These are phyloP conservation scores for Rhodotorula mucilaginosa DNA, from an alignment of 1,284 basidiomycete genomes.

Conservation along the genomic window DNA sequence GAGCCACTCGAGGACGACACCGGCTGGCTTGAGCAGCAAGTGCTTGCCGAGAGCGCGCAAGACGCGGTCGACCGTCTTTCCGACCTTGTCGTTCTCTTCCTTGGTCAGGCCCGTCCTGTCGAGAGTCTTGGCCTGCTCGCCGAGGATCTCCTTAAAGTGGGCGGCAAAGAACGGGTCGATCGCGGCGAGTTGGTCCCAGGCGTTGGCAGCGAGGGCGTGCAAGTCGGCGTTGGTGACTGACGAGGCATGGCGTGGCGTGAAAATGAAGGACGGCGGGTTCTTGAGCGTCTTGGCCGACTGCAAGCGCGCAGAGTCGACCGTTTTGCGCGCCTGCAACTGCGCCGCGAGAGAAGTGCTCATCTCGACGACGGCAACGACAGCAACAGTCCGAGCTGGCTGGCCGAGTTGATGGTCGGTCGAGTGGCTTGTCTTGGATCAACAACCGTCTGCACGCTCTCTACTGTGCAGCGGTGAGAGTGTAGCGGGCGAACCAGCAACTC, in stretches of 20 bases:
- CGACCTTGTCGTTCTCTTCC: constrained; percentile 64
- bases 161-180: constrained; percentile 58
- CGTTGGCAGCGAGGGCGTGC: constrained; percentile 76
- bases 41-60: constrained; percentile 72
- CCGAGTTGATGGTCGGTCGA: background rate
- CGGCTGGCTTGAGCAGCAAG: constrained; percentile 75
- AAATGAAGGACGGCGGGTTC: constrained; percentile 75
- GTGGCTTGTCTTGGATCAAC: background rate
- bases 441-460: background rate
- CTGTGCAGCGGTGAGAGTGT: background rate
- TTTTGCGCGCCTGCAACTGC: constrained; percentile 77
- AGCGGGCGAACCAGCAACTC: background rate
- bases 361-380: background rate
- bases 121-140: constrained; percentile 67
- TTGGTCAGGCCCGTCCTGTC: constrained; percentile 78
- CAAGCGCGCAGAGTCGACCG: constrained; percentile 75
- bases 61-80: constrained; percentile 63
- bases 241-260: constrained; percentile 74
- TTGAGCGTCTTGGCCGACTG: constrained; percentile 60
- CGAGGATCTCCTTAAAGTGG: constrained; percentile 73
- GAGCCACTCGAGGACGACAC: constrained; percentile 93
- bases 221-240: constrained; percentile 83
- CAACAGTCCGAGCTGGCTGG: too few species aligned
- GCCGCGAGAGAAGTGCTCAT: constrained; percentile 77
- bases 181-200: constrained; percentile 65